Percentiles rank a stretch among this genome's conserved stretches.
These are phyloP conservation scores for Escallonia rubra DNA, from an alignment of 129 eudicot genomes.

Conservation along the genomic window DNA sequence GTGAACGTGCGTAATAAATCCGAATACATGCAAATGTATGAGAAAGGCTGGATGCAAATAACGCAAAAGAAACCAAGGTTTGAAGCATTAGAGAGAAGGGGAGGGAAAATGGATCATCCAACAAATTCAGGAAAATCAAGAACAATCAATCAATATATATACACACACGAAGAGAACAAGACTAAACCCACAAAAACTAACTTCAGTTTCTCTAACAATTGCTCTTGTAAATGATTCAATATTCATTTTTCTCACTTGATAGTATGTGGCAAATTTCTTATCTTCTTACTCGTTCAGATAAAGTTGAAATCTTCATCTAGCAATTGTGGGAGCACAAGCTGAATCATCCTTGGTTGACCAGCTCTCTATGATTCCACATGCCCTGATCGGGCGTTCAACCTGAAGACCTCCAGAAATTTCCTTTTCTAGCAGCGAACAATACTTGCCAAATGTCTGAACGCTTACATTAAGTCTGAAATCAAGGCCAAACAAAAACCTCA, in stretches of 20 bases:
- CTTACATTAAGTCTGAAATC: slow-evolving; percentile 52
- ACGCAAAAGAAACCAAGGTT: no score
- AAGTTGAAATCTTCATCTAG: slow-evolving; percentile 20
- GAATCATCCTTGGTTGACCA: slow-evolving; percentile 52
- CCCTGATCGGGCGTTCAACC: slow-evolving; percentile 28
- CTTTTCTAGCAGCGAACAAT: slow-evolving; percentile 41
- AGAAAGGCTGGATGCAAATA: no score
- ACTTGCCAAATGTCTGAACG: slow-evolving; percentile 41
- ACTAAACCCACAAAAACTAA: no score
- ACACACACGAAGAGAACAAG: no score
- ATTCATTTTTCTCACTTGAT: neutral
- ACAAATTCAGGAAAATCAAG: no score
- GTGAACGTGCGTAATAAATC: no score
- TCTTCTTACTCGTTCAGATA: neutral
- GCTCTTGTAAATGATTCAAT: neutral
- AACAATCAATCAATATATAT: no score
- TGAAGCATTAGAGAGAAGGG: no score
- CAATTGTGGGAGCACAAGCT: slow-evolving; percentile 32
- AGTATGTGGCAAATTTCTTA: neutral
- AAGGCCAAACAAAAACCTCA: slow-evolving; percentile 58
- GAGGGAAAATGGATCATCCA: no score
- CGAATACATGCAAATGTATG: no score
- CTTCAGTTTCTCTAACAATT: no score
- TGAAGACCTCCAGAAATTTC: slow-evolving; percentile 18
- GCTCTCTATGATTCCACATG: slow-evolving; percentile 41